phyloP scores from a whole-genome alignment of 1,284 basidiomycete genomes.

The Ganoderma lingzhi region DNA sequence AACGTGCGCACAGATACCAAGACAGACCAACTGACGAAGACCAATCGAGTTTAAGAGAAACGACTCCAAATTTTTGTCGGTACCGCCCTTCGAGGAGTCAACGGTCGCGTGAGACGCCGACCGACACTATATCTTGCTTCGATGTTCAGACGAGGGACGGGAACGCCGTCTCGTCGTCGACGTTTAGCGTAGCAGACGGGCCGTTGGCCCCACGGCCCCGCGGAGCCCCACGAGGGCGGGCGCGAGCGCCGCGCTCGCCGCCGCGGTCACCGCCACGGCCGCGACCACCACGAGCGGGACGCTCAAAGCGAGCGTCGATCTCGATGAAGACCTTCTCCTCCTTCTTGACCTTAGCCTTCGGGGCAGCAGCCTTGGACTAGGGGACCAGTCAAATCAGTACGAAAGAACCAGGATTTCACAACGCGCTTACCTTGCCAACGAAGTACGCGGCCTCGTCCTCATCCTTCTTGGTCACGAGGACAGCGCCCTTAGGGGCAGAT shows the following conservation, averaged over 20 bases:
- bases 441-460: conserved; percentile 75
- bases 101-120: conserved; percentile 16
- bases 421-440: conserved; percentile 71
- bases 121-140: conserved; percentile 20
- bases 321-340: conserved; percentile 82
- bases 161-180: conserved; percentile 85
- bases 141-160: conserved; percentile 73
- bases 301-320: conserved; percentile 81
- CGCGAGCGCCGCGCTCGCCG: conserved; percentile 45
- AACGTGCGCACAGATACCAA: conserved; percentile 28
- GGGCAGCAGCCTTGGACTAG: conserved; percentile 61
- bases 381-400: conserved; percentile 5
- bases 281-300: conserved; percentile 66
- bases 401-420: not conserved
- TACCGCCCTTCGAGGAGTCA: conserved; percentile 22
- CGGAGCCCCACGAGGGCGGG: conserved; percentile 50
- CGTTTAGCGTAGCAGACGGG: conserved; percentile 57
- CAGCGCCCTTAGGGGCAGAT: conserved; percentile 68
- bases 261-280: conserved; percentile 53
- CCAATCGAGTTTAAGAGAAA: conserved; percentile 19
- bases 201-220: conserved; percentile 50
- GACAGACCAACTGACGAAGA: conserved; percentile 24
- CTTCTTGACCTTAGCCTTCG: conserved; percentile 75
- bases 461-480: conserved; percentile 63
- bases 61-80: conserved; percentile 32